Conservation (phyloP, 2,329 filamentous ascomycete genomes). For the Metarhizium humberi region DNA sequence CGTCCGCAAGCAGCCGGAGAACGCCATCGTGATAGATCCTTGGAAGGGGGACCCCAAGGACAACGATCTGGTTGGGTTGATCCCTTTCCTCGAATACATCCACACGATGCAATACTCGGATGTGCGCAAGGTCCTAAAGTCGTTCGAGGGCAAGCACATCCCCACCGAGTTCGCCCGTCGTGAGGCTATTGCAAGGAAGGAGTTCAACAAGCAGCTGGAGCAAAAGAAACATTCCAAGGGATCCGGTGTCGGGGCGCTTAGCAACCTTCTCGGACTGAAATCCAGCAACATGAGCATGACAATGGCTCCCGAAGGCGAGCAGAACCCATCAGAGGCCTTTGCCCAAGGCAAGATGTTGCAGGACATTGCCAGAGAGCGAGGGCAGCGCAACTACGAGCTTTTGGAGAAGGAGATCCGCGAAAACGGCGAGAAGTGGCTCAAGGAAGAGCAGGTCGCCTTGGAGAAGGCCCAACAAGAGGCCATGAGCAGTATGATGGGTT, state of each 20-base stretch:
- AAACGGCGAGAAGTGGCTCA: conserved; percentile 91
- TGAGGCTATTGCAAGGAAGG: conserved; percentile 75
- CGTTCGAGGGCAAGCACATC: conserved; percentile 82
- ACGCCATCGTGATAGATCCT: conserved; percentile 82
- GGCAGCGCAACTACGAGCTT: conserved; percentile 79
- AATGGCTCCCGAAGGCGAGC: conserved; percentile 55
- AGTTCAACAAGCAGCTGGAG: conserved; percentile 71
- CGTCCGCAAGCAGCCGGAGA: conserved; percentile 87
- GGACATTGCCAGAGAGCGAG: conserved; percentile 86
- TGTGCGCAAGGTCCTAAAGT: conserved; percentile 76
- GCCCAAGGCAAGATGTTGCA: conserved; percentile 95
- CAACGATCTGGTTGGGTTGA: conserved; percentile 76
- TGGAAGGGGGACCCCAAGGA: conserved; percentile 82
- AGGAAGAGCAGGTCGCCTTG: conserved; percentile 81
- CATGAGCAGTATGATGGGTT: conserved; percentile 85
- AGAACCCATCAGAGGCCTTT: conserved; percentile 64
- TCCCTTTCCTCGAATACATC: conserved; percentile 96
- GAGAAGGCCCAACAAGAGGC: conserved; percentile 85
- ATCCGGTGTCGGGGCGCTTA: conserved; percentile 59
- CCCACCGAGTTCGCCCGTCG: conserved; percentile 82
- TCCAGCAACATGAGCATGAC: conserved; percentile 53
- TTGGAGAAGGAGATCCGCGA: conserved; percentile 86
- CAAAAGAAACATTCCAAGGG: conserved; percentile 49
- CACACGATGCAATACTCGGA: conserved; percentile 88
- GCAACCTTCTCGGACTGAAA: conserved; percentile 70